Percentiles rank a stretch among this genome's conserved stretches.
phyloP scores from a whole-genome alignment of 345 rosid genomes.

The Adansonia digitata region DNA sequence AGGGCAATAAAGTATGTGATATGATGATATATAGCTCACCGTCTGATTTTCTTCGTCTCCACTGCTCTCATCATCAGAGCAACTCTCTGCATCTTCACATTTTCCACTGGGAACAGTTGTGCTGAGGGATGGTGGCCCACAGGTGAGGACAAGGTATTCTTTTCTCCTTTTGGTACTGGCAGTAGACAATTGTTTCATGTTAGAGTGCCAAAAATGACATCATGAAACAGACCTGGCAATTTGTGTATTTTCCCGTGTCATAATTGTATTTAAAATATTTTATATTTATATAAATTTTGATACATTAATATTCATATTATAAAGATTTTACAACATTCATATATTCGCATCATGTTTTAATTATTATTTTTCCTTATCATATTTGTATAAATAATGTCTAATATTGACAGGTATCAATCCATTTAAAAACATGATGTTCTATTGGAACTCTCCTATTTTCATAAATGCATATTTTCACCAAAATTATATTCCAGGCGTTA shows the following conservation, averaged over 20 bases:
- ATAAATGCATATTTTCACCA: background rate
- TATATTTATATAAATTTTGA: too few relatives aligned
- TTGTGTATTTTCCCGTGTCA: too few relatives aligned
- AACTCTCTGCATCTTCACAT: conserved; percentile 47
- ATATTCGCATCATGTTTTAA: too few relatives aligned
- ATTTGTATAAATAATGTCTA: too few relatives aligned
- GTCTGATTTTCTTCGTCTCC: conserved; percentile 60
- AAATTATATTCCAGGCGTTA: background rate
- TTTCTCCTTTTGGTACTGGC: conserved; percentile 77
- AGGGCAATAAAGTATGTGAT: background rate
- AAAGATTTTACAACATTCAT: too few relatives aligned
- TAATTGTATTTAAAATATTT: too few relatives aligned
- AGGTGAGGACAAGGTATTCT: conserved; percentile 79
- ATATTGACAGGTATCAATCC: too few relatives aligned
- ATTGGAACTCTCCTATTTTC: conserved; percentile 36
- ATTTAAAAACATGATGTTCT: conserved; percentile 16
- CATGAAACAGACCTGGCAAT: background rate
- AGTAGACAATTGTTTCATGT: background rate
- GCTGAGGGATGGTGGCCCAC: conserved; percentile 59
- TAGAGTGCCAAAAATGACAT: background rate
- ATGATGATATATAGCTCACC: conserved; percentile 30
- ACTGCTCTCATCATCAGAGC: conserved; percentile 58
- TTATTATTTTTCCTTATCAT: too few relatives aligned
- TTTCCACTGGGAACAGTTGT: conserved; percentile 45
- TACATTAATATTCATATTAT: too few relatives aligned